These are phyloP conservation scores for Elsinoe perseae DNA, from an alignment of 2,329 filamentous ascomycete genomes.

Conservation along the genomic window DNA sequence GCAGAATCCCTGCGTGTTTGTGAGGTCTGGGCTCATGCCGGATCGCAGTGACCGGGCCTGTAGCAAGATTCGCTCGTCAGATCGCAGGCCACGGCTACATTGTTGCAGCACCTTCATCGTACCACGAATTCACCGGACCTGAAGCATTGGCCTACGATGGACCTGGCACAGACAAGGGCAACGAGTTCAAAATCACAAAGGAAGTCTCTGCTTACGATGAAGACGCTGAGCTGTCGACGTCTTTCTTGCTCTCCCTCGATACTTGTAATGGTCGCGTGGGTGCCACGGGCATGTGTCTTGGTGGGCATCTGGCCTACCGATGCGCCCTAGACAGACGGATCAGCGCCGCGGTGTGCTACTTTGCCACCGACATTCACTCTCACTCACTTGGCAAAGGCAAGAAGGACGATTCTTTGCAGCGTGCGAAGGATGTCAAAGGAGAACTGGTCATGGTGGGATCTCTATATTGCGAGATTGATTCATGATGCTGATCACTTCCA, in stretches of 20 bases:
- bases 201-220: slow-evolving; percentile 77
- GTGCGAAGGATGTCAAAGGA: slow-evolving; percentile 61
- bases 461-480: background rate
- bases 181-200: slow-evolving; percentile 77
- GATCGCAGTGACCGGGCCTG: slow-evolving; percentile 71
- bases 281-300: slow-evolving; percentile 83
- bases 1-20: no score
- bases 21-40: background rate
- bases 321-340: slow-evolving; percentile 69
- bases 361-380: slow-evolving; percentile 84
- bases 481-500: slow-evolving; percentile 19
- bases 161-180: slow-evolving; percentile 79
- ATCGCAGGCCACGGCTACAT: slow-evolving; percentile 92
- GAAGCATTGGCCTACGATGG: slow-evolving; percentile 79
- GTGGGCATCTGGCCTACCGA: slow-evolving; percentile 74
- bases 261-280: slow-evolving; percentile 69
- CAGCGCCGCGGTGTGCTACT: slow-evolving; percentile 73
- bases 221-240: slow-evolving; percentile 40
- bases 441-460: slow-evolving; percentile 63
- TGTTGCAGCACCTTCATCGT: slow-evolving; percentile 80
- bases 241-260: slow-evolving; percentile 33
- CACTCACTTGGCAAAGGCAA: slow-evolving; percentile 64
- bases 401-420: slow-evolving; percentile 53
- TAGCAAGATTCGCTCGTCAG: slow-evolving; percentile 80
- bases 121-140: slow-evolving; percentile 86